Conservation (phyloP, 768 basidiomycete genomes). For the Lentinula raphanica region DNA sequence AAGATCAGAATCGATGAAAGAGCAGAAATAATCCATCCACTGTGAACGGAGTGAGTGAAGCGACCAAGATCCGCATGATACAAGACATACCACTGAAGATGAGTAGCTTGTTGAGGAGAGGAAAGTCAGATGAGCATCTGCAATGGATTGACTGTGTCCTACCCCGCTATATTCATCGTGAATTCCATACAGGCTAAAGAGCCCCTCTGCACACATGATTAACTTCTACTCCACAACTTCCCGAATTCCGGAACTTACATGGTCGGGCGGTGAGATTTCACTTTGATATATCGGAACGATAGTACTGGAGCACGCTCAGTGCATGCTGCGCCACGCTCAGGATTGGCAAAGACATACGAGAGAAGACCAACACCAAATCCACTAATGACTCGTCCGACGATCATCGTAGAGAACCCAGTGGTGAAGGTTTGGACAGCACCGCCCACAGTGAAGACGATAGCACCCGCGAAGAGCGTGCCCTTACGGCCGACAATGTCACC, state of each 20-base stretch:
- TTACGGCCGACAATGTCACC: constrained; percentile 84
- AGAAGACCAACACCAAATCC: constrained; percentile 77
- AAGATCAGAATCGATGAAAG: constrained; percentile 58
- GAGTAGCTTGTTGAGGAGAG: not conserved
- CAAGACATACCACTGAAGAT: constrained; percentile 51
- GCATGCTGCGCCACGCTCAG: not conserved
- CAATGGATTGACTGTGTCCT: not conserved
- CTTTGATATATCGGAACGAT: constrained; percentile 94
- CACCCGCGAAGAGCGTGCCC: constrained; percentile 80
- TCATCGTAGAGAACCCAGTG: constrained; percentile 73
- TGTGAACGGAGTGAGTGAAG: constrained; percentile 21
- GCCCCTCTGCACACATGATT: constrained; percentile 60
- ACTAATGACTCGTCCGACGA: constrained; percentile 62
- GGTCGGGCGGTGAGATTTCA: constrained; percentile 90
- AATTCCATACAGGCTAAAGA: constrained; percentile 94
- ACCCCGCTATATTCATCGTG: constrained; percentile 83
- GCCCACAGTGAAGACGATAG: constrained; percentile 78
- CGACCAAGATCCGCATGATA: constrained; percentile 53
- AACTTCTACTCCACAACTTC: not conserved
- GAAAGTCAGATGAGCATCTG: not conserved
- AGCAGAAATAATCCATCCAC: constrained; percentile 87
- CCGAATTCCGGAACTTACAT: constrained; percentile 42
- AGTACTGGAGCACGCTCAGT: constrained; percentile 46
- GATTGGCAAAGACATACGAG: constrained; percentile 43
- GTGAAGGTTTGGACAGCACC: constrained; percentile 85